phyloP scores from a whole-genome alignment of 192 early-diverging fungal genomes.

The Umbelopsis sp. region DNA sequence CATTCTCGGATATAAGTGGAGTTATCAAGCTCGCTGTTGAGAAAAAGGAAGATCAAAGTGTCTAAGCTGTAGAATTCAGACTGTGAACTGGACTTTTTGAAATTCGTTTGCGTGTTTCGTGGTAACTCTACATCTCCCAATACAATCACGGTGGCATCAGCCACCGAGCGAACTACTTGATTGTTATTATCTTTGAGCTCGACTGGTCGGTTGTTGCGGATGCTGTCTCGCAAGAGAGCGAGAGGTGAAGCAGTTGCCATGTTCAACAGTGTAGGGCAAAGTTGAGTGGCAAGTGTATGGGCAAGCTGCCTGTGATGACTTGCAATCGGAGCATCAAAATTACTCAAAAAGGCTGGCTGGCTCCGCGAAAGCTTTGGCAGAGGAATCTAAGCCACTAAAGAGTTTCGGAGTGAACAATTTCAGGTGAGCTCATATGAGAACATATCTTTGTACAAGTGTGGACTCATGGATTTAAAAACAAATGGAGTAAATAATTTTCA shows the following conservation, averaged over 20 bases:
- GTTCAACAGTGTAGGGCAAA: not conserved
- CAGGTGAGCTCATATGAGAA: too few species aligned
- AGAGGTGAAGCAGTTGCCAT: slow-evolving; percentile 35
- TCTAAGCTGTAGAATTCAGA: slow-evolving; percentile 69
- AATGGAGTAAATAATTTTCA: too few species aligned
- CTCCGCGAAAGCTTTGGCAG: too few species aligned
- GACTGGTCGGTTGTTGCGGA: slow-evolving; percentile 53
- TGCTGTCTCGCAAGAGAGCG: slow-evolving; percentile 62
- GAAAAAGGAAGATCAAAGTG: slow-evolving; percentile 72
- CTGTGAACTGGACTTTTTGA: slow-evolving; percentile 53
- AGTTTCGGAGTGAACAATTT: too few species aligned
- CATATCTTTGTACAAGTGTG: too few species aligned
- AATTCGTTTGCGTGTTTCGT: slow-evolving; percentile 57
- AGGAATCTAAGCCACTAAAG: too few species aligned
- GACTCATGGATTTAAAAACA: too few species aligned
- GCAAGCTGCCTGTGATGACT: not conserved
- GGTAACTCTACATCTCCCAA: slow-evolving; percentile 59
- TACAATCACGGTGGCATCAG: slow-evolving; percentile 52
- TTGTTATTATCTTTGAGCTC: slow-evolving; percentile 49
- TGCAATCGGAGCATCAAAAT: not conserved
- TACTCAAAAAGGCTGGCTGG: too few species aligned
- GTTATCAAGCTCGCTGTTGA: slow-evolving; percentile 63
- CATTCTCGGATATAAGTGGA: slow-evolving; percentile 73
- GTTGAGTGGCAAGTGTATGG: not conserved
- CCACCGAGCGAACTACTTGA: slow-evolving; percentile 39